Evolutionary conservation across 805 yeast species (phyloP).

Genomic region (Cyberlindnera mrakii): DNA sequence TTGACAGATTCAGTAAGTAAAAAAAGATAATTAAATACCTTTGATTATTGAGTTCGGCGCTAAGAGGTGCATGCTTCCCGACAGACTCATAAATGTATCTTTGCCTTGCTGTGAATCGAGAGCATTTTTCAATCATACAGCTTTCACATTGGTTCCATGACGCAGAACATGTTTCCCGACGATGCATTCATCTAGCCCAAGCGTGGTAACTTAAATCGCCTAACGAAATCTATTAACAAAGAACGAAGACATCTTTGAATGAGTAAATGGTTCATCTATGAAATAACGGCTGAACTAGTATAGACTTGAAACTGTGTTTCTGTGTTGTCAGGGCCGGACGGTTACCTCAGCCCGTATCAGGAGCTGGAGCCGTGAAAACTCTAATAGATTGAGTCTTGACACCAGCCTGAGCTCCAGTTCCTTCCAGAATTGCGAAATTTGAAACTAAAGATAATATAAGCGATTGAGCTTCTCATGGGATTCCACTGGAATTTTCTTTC

Average conservation of each 20-base stretch:
- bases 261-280: slow-evolving; percentile 90
- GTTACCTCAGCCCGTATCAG: too few species aligned
- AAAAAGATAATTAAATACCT: slow-evolving; percentile 19
- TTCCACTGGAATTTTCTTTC: too few species aligned
- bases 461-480: too few species aligned
- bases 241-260: slow-evolving; percentile 53
- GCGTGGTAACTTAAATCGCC: slow-evolving; percentile 55
- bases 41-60: slow-evolving; percentile 22
- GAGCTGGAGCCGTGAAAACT: too few species aligned
- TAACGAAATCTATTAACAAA: slow-evolving; percentile 83
- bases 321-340: too few species aligned
- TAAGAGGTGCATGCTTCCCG: slow-evolving; percentile 44
- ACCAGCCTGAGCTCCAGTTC: too few species aligned
- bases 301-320: slow-evolving; percentile 61
- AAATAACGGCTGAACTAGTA: slow-evolving; percentile 64
- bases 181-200: slow-evolving; percentile 55
- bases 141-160: slow-evolving; percentile 23
- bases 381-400: too few species aligned
- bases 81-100: slow-evolving; percentile 83
- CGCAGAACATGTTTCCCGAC: slow-evolving; percentile 78
- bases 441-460: too few species aligned
- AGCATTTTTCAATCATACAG: slow-evolving; percentile 59
- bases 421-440: too few species aligned
- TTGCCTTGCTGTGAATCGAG: slow-evolving; percentile 84
- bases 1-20: slow-evolving; percentile 18